Base-by-base conservation (phyloP, 2,329 filamentous ascomycete genomes). In the Pseudogymnoascus sp. region DNA sequence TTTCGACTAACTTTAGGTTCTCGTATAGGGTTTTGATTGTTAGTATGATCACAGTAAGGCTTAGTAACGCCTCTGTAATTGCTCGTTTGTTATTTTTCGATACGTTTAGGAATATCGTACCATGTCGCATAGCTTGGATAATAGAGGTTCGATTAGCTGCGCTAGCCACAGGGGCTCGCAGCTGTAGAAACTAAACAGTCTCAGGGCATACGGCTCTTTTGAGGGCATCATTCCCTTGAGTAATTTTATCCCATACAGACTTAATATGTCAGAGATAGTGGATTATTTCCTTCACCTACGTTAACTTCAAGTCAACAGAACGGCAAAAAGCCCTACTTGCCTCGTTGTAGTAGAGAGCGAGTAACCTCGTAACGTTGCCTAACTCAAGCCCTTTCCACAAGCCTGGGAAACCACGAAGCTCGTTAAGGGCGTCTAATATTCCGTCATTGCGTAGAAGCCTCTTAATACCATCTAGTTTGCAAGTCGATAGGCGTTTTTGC, bases 261-360 rank as follows among this genome's bases (percentile, higher is more conserved):
- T 47, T 47, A 2, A 47, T 47, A 47, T 47, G 19, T 47, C 42
- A 11, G 42, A 47, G 42, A 47, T 47, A 47, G 42, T 47, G 42
- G 42, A 47, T 47, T 13, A 47, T 47, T 23, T 47, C 42, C 42
- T 47, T 47, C 42, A 23, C 19, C 23, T 47, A 47, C 6, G 42
- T 47, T 47, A 47, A 19, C 42, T 47, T 47, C 19, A 7, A 47
- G 42, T 47, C n/a, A 26, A 6, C 19, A 21, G 42, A 47, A 47
- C 31, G 11, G 42, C 23, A 15, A 47, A 23, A 2, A 47, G 42
- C 42, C 42, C 19, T 47, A 47, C 42, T 47, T 62, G 61, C 64
- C 47, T 65, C 60, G 19, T 65, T 31, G 23, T 47, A 64, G 38
- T 38, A n/a, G 15, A 64, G 17, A 44, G 63, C 63, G 15, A 66